Conservation (phyloP, 805 yeast species). For the Schizosaccharomyces lindneri region DNA sequence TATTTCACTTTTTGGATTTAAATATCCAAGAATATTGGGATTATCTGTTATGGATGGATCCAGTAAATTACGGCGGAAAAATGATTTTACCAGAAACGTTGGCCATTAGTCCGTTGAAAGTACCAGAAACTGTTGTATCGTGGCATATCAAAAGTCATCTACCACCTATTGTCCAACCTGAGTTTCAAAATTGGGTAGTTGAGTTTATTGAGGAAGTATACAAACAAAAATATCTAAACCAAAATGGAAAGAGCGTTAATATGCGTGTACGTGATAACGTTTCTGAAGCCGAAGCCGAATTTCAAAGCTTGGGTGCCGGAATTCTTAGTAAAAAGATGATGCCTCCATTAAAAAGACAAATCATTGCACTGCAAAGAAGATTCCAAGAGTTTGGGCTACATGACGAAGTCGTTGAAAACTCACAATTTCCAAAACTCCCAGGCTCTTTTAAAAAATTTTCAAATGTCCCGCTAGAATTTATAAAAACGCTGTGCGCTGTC, state of each 20-base stretch:
- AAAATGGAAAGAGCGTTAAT: slow-evolving; percentile 5
- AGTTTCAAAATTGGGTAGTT: slow-evolving; percentile 69
- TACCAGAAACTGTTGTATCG: slow-evolving; percentile 14
- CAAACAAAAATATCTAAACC: slow-evolving; percentile 23
- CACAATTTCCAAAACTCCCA: slow-evolving; percentile 48
- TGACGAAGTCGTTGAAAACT: slow-evolving; percentile 37
- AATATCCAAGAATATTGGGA: slow-evolving; percentile 70
- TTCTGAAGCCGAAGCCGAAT: slow-evolving; percentile 16
- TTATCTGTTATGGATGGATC: slow-evolving; percentile 83
- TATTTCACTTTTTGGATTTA: slow-evolving; percentile 63
- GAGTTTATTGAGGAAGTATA: slow-evolving; percentile 49
- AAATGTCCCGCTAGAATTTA: slow-evolving; percentile 59
- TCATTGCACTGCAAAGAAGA: slow-evolving; percentile 35
- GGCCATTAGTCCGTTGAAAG: slow-evolving; percentile 16
- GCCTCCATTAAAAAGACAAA: slow-evolving; percentile 37
- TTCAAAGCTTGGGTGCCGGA: slow-evolving; percentile 4
- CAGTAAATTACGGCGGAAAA: slow-evolving; percentile 57
- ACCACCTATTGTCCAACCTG: slow-evolving; percentile 52
- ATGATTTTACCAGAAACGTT: slow-evolving; percentile 16
- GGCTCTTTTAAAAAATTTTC: slow-evolving; percentile 37
- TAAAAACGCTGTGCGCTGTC: slow-evolving; percentile 50
- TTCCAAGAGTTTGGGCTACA: slow-evolving; percentile 54
- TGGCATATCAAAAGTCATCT: slow-evolving; percentile 65
- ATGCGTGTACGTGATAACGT: slow-evolving; percentile 2
- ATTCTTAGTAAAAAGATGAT: slow-evolving; percentile 22